Percentiles rank a stretch among this genome's conserved stretches.
Conservation (phyloP, 257 asterid species). For the Solanum sitiens region DNA sequence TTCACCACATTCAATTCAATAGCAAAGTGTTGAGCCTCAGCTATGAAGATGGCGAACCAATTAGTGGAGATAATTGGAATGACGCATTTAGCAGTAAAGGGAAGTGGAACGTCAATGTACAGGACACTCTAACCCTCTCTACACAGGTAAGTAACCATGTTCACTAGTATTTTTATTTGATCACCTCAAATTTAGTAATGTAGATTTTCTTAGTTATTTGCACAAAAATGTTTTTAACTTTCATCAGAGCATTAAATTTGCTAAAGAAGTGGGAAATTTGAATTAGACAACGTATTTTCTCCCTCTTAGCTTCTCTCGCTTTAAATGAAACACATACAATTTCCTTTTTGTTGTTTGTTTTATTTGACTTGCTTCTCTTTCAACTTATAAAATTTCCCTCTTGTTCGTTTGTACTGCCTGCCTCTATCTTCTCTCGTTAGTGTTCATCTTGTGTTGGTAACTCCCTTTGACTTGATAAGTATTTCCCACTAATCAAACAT, state of each 20-base stretch:
- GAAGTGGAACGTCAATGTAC: conserved; percentile 22
- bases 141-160: not conserved
- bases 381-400: not conserved
- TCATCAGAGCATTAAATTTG: not conserved
- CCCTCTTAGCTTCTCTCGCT: not conserved
- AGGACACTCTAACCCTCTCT: conserved; percentile 2
- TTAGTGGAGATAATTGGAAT: conserved; percentile 6
- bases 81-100: not conserved
- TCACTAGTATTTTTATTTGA: not conserved
- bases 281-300: not conserved
- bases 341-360: not conserved
- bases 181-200: not conserved
- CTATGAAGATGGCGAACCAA: conserved; percentile 6
- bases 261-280: not conserved
- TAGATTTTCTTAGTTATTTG: too few relatives aligned
- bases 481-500: not conserved
- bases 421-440: not conserved
- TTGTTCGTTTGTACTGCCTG: not conserved
- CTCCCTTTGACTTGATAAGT: not conserved
- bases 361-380: not conserved
- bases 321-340: not conserved
- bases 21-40: conserved; percentile 20
- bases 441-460: not conserved
- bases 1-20: conserved; percentile 22
- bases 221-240: not conserved